These are phyloP conservation scores for Pseudogymnoascus sp. DNA, from an alignment of 2,329 filamentous ascomycete species.

Conservation along the genomic window DNA sequence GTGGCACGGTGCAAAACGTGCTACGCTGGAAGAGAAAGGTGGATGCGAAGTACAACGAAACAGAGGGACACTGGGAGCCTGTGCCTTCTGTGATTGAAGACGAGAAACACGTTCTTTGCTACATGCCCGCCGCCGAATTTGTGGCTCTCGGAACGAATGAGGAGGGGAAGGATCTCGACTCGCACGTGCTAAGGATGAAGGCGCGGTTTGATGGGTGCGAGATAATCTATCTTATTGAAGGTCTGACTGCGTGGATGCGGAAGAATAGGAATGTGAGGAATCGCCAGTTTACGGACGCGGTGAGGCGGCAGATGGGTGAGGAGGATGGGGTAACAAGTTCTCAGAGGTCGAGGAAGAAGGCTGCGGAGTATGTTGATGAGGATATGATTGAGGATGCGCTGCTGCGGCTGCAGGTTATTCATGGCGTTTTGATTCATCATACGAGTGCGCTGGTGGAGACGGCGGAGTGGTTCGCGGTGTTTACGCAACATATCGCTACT, in stretches of 20 bases:
- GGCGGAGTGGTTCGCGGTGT: slow-evolving; percentile 62
- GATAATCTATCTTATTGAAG: slow-evolving; percentile 65
- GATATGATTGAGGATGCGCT: slow-evolving; percentile 63
- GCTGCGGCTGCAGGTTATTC: slow-evolving; percentile 59
- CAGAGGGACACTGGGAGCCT: slow-evolving; percentile 42
- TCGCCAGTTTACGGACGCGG: slow-evolving; percentile 57
- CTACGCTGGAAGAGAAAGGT: slow-evolving; percentile 48
- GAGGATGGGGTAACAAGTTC: slow-evolving; percentile 22
- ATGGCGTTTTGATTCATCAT: slow-evolving; percentile 63
- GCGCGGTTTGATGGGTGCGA: slow-evolving; percentile 43
- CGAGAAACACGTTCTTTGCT: slow-evolving; percentile 45
- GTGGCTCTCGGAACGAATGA: slow-evolving; percentile 47
- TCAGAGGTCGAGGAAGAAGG: slow-evolving; percentile 26
- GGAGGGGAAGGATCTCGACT: slow-evolving; percentile 44
- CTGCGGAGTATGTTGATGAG: slow-evolving; percentile 51
- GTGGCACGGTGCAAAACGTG: slow-evolving; percentile 40
- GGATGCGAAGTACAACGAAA: slow-evolving; percentile 39
- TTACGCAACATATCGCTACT: slow-evolving; percentile 72
- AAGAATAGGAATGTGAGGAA: slow-evolving; percentile 63
- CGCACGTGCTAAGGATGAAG: slow-evolving; percentile 50
- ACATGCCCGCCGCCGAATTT: slow-evolving; percentile 58
- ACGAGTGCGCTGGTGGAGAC: slow-evolving; percentile 53
- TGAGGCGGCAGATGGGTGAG: slow-evolving; percentile 41
- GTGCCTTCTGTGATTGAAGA: slow-evolving; percentile 33
- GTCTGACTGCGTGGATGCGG: slow-evolving; percentile 55